Conservation (phyloP, 2,329 filamentous ascomycete genomes). For the Massarina eburnea region DNA sequence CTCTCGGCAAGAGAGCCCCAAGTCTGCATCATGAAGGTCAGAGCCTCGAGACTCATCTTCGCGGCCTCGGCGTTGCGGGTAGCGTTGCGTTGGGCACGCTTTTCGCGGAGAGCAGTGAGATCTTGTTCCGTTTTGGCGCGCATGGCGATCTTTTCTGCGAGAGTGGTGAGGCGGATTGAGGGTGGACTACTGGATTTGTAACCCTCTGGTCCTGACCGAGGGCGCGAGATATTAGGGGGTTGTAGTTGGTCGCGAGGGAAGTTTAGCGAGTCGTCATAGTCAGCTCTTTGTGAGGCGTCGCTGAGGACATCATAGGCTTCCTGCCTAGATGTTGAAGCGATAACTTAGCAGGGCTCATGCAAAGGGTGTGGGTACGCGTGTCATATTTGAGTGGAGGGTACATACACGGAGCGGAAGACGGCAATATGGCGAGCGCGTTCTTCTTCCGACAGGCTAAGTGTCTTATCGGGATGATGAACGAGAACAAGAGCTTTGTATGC, state of each 20-base stretch:
- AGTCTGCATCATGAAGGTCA: slow-evolving; percentile 13
- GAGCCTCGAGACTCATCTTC: slow-evolving; percentile 3
- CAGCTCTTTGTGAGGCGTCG: slow-evolving; percentile 10
- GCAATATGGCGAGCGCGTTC: slow-evolving; percentile 12
- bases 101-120: slow-evolving; percentile 13
- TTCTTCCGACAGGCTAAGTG: slow-evolving; percentile 6
- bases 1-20: slow-evolving; percentile 18
- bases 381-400: too few relatives aligned
- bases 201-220: too few relatives aligned
- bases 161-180: slow-evolving; percentile 12
- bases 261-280: slow-evolving; percentile 19
- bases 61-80: slow-evolving; percentile 9
- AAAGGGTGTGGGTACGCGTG: too few relatives aligned
- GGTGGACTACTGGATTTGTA: slow-evolving; percentile 1
- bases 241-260: slow-evolving; percentile 3
- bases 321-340: too few relatives aligned
- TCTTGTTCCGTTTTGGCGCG: slow-evolving; percentile 12
- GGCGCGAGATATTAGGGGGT: too few relatives aligned
- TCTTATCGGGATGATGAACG: slow-evolving; percentile 19
- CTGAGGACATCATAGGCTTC: slow-evolving; percentile 21
- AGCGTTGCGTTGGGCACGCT: slow-evolving; percentile 10
- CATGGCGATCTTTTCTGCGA: slow-evolving; percentile 14
- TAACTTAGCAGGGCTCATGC: too few relatives aligned
- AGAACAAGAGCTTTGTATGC: slow-evolving; percentile 21
- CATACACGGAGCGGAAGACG: slow-evolving; percentile 9